A percentile compares a stretch with the other conserved stretches of the same genome.
These are phyloP conservation scores for Erigeron canadensis DNA, from an alignment of 129 eudicot genomes.

Conservation along the genomic window DNA sequence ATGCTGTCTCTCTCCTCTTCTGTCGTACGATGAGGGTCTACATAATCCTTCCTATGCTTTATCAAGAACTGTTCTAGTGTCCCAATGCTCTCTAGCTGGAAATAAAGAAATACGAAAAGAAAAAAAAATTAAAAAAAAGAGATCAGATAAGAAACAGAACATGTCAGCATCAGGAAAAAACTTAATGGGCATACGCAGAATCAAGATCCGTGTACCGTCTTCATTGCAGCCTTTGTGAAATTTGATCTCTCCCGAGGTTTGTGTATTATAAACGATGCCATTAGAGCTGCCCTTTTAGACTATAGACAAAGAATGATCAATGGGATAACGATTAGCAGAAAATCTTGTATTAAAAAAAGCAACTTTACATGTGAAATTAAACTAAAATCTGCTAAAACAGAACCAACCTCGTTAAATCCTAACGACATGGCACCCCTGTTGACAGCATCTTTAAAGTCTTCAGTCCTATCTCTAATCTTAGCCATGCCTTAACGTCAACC, in stretches of 20 bases:
- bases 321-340: background rate
- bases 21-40: constrained; percentile 88
- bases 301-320: constrained; percentile 35
- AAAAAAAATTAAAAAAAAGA: constrained; percentile 3
- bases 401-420: constrained; percentile 73
- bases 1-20: constrained; percentile 92
- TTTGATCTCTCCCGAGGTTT: constrained; percentile 74
- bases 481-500: constrained; percentile 52
- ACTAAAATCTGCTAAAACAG: background rate
- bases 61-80: constrained; percentile 70
- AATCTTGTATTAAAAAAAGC: too few species aligned
- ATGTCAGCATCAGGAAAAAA: constrained; percentile 1
- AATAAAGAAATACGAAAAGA: background rate
- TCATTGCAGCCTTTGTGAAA: constrained; percentile 77
- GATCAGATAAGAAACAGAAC: background rate
- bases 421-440: constrained; percentile 73
- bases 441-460: constrained; percentile 93
- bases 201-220: constrained; percentile 52
- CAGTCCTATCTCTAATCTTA: constrained; percentile 76
- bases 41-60: constrained; percentile 90
- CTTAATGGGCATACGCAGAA: background rate
- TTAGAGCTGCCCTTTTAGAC: constrained; percentile 76
- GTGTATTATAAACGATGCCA: constrained; percentile 90
- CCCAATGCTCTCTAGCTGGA: constrained; percentile 85
- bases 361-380: constrained; percentile 3